phyloP scores from a whole-genome alignment of 495 filamentous ascomycete species.

The Mytilinidion resinicola region DNA sequence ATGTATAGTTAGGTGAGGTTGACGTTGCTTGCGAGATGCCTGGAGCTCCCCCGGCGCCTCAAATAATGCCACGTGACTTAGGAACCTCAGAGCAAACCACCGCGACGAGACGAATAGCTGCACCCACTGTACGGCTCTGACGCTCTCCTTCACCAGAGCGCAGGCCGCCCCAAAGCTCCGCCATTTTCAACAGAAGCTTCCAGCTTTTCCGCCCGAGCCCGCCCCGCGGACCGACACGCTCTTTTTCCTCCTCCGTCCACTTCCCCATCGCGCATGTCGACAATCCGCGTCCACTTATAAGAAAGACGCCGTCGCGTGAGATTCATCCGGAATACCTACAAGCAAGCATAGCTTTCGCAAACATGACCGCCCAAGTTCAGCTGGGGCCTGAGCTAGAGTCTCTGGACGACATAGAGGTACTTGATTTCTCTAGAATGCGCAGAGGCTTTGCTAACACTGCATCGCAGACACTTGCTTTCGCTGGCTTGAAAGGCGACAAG shows the following conservation, averaged over 20 bases:
- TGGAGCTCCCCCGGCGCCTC: too few species aligned
- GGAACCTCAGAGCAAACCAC: slow-evolving; percentile 1
- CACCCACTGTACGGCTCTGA: slow-evolving; percentile 9
- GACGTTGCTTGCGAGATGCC: slow-evolving; percentile 18
- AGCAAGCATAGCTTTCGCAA: slow-evolving; percentile 62
- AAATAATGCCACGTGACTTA: not conserved
- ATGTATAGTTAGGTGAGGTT: not conserved
- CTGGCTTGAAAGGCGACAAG: slow-evolving; percentile 68
- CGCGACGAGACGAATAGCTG: slow-evolving; percentile 10
- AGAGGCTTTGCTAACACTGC: slow-evolving; percentile 10
- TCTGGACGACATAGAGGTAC: slow-evolving; percentile 57
- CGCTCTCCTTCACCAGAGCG: slow-evolving; percentile 22
- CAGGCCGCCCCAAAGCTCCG: slow-evolving; percentile 5
- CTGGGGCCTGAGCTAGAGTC: slow-evolving; percentile 52
- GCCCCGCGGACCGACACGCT: slow-evolving; percentile 17
- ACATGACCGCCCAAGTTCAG: slow-evolving; percentile 32
- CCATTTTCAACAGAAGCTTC: slow-evolving; percentile 22
- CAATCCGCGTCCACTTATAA: slow-evolving; percentile 25
- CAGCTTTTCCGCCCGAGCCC: slow-evolving; percentile 23
- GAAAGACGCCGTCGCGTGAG: slow-evolving; percentile 32
- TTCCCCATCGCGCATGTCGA: slow-evolving; percentile 16
- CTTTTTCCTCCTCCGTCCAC: slow-evolving; percentile 17
- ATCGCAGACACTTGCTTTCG: slow-evolving; percentile 70
- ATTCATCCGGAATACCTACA: slow-evolving; percentile 37
- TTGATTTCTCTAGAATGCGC: not conserved